phyloP scores from a whole-genome alignment of 345 rosid genomes.

The Viola odorata region DNA sequence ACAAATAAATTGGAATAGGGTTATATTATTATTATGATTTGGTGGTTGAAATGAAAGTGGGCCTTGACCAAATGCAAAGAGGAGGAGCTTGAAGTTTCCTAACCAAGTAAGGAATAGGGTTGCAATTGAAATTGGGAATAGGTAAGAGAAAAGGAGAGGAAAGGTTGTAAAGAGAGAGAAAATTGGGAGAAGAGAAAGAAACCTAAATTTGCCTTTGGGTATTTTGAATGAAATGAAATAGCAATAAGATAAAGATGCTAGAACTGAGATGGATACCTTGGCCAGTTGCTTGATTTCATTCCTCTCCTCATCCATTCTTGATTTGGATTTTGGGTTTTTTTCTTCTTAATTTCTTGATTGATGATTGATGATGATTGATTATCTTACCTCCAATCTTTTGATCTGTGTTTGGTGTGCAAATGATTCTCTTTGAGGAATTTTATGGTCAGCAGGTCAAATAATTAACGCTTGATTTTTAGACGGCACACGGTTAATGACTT shows the following conservation, averaged over 20 bases:
- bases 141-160: constrained; percentile 28
- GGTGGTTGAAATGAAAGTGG: constrained; percentile 23
- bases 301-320: neutral
- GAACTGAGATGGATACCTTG: neutral
- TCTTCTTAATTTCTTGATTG: too few relatives aligned
- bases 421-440: too few relatives aligned
- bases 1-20: constrained; percentile 23
- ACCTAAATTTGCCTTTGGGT: constrained; percentile 21
- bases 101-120: constrained; percentile 33
- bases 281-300: neutral
- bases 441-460: too few relatives aligned
- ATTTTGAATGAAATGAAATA: constrained; percentile 27
- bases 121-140: constrained; percentile 7
- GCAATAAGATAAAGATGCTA: constrained; percentile 28
- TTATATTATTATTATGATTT: neutral
- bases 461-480: too few relatives aligned
- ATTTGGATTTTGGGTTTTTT: too few relatives aligned
- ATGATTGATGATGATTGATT: too few relatives aligned
- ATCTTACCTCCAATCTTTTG: too few relatives aligned
- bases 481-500: too few relatives aligned
- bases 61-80: constrained; percentile 34
- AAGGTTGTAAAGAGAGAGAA: constrained; percentile 22
- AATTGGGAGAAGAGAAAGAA: constrained; percentile 33
- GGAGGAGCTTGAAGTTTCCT: constrained; percentile 44
- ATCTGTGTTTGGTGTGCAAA: too few relatives aligned